These are phyloP conservation scores for Zygosaccharomyces pseudorouxii DNA, from an alignment of 805 yeast genomes.

Conservation along the genomic window DNA sequence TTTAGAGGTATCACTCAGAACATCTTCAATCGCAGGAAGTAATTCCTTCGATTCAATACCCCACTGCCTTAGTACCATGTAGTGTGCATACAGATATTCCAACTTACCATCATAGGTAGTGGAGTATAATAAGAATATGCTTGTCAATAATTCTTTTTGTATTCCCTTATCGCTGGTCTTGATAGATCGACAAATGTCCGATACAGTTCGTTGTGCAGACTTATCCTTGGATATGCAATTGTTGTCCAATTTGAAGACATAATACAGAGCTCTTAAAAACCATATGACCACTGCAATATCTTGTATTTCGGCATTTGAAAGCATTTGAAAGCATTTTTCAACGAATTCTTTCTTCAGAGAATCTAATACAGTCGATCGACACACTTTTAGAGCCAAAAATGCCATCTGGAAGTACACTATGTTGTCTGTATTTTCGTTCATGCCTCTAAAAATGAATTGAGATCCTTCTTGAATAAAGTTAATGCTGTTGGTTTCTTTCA, in stretches of 20 bases:
- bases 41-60: slow-evolving; percentile 18
- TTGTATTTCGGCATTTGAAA: background rate
- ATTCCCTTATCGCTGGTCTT: background rate
- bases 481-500: slow-evolving; percentile 29
- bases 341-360: background rate
- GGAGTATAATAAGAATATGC: slow-evolving; percentile 32
- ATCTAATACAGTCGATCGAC: background rate
- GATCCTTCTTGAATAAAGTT: slow-evolving; percentile 11
- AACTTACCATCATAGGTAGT: slow-evolving; percentile 14
- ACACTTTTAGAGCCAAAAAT: slow-evolving; percentile 11
- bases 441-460: background rate
- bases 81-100: slow-evolving; percentile 35
- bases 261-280: slow-evolving; percentile 33
- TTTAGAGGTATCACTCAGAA: slow-evolving; percentile 9
- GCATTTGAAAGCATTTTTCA: slow-evolving; percentile 5
- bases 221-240: slow-evolving; percentile 9
- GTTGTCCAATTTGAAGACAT: slow-evolving; percentile 12
- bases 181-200: slow-evolving; percentile 4
- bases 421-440: slow-evolving; percentile 5
- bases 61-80: slow-evolving; percentile 31
- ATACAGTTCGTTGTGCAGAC: slow-evolving; percentile 8
- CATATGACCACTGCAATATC: slow-evolving; percentile 22
- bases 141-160: slow-evolving; percentile 19
- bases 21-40: slow-evolving; percentile 20
- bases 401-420: slow-evolving; percentile 14